phyloP scores from a whole-genome alignment of 129 eudicot species.

The Lactuca sativa region DNA sequence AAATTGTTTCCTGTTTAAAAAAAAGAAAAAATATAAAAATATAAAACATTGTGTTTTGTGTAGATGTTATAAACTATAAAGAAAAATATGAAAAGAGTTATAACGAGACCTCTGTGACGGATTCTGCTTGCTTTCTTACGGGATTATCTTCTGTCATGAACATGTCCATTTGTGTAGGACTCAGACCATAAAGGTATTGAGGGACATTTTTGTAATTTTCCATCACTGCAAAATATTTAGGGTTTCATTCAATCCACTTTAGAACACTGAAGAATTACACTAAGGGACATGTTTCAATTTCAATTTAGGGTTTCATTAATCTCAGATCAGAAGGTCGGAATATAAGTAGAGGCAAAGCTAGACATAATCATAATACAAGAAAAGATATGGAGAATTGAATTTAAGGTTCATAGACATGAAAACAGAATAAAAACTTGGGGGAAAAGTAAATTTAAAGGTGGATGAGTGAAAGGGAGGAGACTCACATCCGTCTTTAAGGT shows the following conservation, averaged over 20 bases:
- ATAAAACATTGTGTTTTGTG: not conserved
- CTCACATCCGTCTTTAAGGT: constrained; percentile 82
- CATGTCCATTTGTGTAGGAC: constrained; percentile 87
- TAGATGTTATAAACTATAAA: not conserved
- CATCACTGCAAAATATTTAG: constrained; percentile 51
- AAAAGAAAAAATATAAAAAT: not conserved
- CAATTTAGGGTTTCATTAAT: constrained; percentile 14
- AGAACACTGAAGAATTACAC: too few relatives aligned
- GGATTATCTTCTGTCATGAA: constrained; percentile 92
- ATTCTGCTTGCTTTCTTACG: constrained; percentile 57
- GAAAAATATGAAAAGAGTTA: too few relatives aligned
- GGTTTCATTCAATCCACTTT: constrained; percentile 2
- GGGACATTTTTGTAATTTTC: constrained; percentile 82
- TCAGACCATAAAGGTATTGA: constrained; percentile 67
- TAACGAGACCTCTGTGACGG: constrained; percentile 66
- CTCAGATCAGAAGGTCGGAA: not conserved
- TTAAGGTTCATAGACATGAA: constrained; percentile 1
- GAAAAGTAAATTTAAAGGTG: not conserved
- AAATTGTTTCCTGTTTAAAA: constrained; percentile 63
- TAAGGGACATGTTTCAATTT: not conserved
- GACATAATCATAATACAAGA: constrained; percentile 7
- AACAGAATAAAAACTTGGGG: not conserved
- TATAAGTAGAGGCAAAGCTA: not conserved
- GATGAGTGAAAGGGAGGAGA: constrained; percentile 6
- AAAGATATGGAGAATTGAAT: not conserved